phyloP scores from a whole-genome alignment of 2,329 filamentous ascomycete species.

The Cryphonectria naterciae region DNA sequence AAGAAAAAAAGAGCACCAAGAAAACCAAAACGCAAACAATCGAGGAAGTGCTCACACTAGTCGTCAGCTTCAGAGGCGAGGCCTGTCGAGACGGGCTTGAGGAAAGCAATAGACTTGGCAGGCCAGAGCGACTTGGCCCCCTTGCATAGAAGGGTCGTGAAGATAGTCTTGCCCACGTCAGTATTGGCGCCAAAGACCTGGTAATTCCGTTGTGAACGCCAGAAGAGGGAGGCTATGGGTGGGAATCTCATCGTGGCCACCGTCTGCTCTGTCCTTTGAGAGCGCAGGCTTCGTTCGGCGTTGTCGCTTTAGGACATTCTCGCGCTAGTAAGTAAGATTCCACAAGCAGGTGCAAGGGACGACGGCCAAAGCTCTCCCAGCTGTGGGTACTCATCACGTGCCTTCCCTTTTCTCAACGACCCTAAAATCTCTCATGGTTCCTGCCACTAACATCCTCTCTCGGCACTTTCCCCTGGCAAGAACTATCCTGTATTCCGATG shows the following conservation, averaged over 20 bases:
- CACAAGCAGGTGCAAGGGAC: too few relatives aligned
- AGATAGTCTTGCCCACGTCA: conserved; percentile 82
- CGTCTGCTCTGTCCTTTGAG: too few relatives aligned
- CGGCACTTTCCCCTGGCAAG: too few relatives aligned
- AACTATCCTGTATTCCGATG: too few relatives aligned
- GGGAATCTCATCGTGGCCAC: background rate
- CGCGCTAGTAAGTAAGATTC: too few relatives aligned
- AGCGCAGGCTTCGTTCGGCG: too few relatives aligned
- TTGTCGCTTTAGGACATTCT: too few relatives aligned
- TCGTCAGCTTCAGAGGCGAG: conserved; percentile 73
- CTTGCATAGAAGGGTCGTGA: conserved; percentile 73
- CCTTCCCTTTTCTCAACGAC: too few relatives aligned
- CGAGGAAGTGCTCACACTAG: conserved; percentile 48
- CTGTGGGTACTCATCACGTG: too few relatives aligned
- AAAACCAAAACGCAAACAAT: too few relatives aligned
- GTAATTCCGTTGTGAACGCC: conserved; percentile 69
- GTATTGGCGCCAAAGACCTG: conserved; percentile 87
- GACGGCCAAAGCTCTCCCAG: too few relatives aligned
- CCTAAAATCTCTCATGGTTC: too few relatives aligned
- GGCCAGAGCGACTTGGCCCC: conserved; percentile 55
- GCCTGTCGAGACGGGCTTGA: conserved; percentile 85
- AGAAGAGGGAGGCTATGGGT: conserved; percentile 64
- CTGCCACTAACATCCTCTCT: background rate
- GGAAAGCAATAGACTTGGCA: conserved; percentile 60
- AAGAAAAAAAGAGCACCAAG: background rate